Evolutionary conservation across 257 asterid genomes (phyloP).

Genomic region (Nicotiana obtusifolia): DNA sequence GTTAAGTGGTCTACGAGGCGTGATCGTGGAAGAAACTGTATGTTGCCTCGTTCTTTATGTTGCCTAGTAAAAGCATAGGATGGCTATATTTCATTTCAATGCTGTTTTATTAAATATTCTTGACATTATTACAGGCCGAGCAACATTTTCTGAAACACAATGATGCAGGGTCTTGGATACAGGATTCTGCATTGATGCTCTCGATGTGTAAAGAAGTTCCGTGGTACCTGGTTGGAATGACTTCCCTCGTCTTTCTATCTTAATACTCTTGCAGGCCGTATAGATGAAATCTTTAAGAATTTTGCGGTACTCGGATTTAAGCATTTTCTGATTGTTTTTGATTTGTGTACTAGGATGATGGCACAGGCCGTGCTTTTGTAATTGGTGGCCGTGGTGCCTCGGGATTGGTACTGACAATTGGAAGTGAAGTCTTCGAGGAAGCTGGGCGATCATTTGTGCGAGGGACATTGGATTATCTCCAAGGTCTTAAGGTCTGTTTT

Average conservation of each 20-base stretch:
- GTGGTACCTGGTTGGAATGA: conserved; percentile 81
- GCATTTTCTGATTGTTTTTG: conserved; percentile 5
- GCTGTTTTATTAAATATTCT: not conserved
- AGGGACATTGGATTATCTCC: conserved; percentile 94
- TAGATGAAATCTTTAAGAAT: not conserved
- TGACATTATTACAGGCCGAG: conserved; percentile 65
- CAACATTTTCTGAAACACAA: conserved; percentile 96
- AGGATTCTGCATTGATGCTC: conserved; percentile 95
- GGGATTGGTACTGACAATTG: conserved; percentile 81
- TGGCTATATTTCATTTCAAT: not conserved
- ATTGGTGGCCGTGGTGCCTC: conserved; percentile 97
- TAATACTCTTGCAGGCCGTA: not conserved
- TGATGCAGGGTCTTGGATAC: conserved; percentile 99
- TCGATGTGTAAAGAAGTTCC: conserved; percentile 99
- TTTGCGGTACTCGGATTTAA: not conserved
- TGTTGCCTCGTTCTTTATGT: conserved; percentile 6
- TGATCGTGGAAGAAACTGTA: conserved; percentile 99
- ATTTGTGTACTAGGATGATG: conserved; percentile 63
- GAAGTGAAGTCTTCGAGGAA: conserved; percentile 96
- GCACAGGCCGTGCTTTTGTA: conserved; percentile 76
- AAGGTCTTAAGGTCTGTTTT: conserved; percentile 81
- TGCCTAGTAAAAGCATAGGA: not conserved
- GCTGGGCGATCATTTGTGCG: conserved; percentile 92
- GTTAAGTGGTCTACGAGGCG: conserved; percentile 91
- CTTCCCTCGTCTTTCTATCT: not conserved